Evolutionary conservation across 2,329 filamentous ascomycete genomes (phyloP).

Genomic region (Fusarium palustre): DNA sequence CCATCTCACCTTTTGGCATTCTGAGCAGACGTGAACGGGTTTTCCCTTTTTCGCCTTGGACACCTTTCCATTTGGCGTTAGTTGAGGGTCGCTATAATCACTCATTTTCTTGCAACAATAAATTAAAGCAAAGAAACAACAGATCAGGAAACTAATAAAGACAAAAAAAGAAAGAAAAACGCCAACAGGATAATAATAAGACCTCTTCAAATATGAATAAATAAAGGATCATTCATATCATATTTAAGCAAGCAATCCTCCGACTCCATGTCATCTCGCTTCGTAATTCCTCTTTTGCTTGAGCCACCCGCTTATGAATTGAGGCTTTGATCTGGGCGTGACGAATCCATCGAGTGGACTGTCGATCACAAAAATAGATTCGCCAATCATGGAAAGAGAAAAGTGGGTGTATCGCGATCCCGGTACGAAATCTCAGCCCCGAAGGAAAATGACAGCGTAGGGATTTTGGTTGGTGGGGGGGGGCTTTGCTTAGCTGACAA

Average conservation of each 20-base stretch:
- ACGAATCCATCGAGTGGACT: conserved; percentile 2
- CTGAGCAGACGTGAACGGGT: conserved; percentile 12
- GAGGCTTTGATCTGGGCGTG: conserved; percentile 15
- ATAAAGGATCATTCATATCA: not conserved
- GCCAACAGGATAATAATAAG: not conserved
- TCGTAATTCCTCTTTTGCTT: conserved; percentile 9
- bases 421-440: conserved; percentile 6
- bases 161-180: not conserved
- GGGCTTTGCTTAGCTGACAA: conserved; percentile 14
- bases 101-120: not conserved
- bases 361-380: conserved; percentile 22
- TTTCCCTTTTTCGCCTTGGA: conserved; percentile 23
- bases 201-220: not conserved
- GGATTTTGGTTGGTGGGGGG: conserved; percentile 10
- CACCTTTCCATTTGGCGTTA: conserved; percentile 15
- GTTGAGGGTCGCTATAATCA: conserved; percentile 1
- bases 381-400: not conserved
- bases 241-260: not conserved
- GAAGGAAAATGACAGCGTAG: not conserved
- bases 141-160: not conserved
- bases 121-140: not conserved
- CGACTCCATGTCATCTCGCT: not conserved
- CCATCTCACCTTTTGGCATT: conserved; percentile 11
- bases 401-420: not conserved
- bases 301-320: conserved; percentile 18